These are phyloP conservation scores for Arachis stenosperma DNA, from an alignment of 306 rosid species.

Conservation along the genomic window DNA sequence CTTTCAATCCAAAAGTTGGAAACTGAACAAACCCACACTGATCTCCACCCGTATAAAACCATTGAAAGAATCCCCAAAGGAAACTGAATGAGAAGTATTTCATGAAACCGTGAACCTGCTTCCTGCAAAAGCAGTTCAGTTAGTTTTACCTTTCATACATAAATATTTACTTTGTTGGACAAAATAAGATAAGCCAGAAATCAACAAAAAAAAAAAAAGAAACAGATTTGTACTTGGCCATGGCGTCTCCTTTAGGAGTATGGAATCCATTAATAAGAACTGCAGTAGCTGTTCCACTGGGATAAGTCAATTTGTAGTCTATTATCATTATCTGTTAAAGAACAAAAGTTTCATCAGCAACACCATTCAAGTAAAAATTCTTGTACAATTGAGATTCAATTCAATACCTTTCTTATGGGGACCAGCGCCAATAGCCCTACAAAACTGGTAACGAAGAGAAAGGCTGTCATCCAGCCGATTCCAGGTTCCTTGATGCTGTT, in stretches of 20 bases:
- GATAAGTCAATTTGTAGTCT: constrained; percentile 86
- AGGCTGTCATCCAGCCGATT: constrained; percentile 91
- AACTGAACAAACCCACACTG: constrained; percentile 85
- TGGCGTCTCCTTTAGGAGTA: constrained; percentile 81
- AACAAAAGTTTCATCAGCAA: constrained; percentile 38
- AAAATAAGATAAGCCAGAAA: not conserved
- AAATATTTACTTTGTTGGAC: constrained; percentile 11
- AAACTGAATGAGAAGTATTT: constrained; percentile 78
- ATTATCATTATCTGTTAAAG: constrained; percentile 86
- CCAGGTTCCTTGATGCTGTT: constrained; percentile 87
- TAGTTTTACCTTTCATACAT: constrained; percentile 37
- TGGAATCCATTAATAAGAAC: constrained; percentile 97
- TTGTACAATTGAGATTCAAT: constrained; percentile 3
- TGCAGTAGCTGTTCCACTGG: constrained; percentile 99
- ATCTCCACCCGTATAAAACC: constrained; percentile 90
- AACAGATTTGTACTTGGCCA: constrained; percentile 73
- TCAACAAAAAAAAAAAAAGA: not conserved
- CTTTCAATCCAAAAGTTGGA: constrained; percentile 91
- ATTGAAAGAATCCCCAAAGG: constrained; percentile 89
- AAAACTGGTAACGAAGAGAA: constrained; percentile 89
- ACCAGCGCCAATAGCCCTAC: constrained; percentile 93
- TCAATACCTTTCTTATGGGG: constrained; percentile 85
- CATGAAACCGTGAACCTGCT: constrained; percentile 87
- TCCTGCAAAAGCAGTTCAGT: constrained; percentile 55
- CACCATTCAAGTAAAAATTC: constrained; percentile 17